Evolutionary conservation across 495 filamentous ascomycete species (phyloP), one percentile per base, ranked within the genome.

Genomic region (Penicillium angulare): DNA sequence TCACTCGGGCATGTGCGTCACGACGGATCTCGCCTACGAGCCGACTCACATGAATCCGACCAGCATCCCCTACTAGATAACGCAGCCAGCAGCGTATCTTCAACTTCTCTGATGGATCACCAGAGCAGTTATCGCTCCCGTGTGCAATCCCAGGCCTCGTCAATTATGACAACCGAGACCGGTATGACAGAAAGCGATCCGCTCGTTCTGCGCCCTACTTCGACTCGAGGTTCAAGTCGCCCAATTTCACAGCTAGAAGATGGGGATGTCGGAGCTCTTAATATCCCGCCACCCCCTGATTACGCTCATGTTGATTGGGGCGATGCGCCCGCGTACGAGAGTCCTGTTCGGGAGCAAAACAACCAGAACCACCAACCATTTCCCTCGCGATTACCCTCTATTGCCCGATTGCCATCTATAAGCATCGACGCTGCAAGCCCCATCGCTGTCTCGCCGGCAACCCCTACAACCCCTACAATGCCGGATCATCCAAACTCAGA

Each of bases 21-120:
- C 53, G 93, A 97, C 61, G 93, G 93, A 16, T 89, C 88, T 0
- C 81, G 93, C 12, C 67, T 98, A 46, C 84, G 93, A 33, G 89
- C 89, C 15, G 86, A 85, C 56, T 92, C 88, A 40, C 76, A 76
- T 18, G 90, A 92, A 52, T 89, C 86, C 31, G 88, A 96, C 60
- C 72, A 82, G 12, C 71, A 82, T 12, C 89, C 89, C 2, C 76
- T 96, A 3, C 74, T 96, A 4, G 83, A 81, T 17, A 83, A 87
- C 50, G 83, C 87, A 7, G 84, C 84, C 3, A 79, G 55, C 23
- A 59, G 64, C 24, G 59, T 57, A 10, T 63, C 63, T 4, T 61
- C 61, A 18, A 58, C 68, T 0, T 65, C 62, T 0, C 35, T 63
- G 22, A 38, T 20, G n/a, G 56, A 62, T 12, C 52, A 60, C 3